Conservation (phyloP, 352 stramenopile species). For the Nothophytophthora sp. region DNA sequence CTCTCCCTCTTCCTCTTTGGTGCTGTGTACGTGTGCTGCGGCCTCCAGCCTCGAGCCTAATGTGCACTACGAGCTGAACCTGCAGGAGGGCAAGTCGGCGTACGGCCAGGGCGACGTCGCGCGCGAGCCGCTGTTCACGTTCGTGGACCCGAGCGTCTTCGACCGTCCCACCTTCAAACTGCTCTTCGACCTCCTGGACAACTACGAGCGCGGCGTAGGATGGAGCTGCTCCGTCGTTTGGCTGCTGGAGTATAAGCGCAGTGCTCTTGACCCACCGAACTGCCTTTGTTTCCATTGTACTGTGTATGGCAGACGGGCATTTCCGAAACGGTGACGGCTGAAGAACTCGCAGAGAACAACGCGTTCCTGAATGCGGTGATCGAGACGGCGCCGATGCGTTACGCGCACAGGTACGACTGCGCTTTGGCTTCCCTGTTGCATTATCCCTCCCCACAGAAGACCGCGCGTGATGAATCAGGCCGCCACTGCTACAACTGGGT, state of each 20-base stretch:
- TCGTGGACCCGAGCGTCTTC: conserved; percentile 86
- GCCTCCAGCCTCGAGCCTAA: conserved; percentile 71
- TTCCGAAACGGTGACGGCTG: conserved; percentile 80
- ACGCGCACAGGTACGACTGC: conserved; percentile 85
- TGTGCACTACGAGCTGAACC: conserved; percentile 93
- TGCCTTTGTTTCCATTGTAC: conserved; percentile 2
- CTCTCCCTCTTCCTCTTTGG: no score
- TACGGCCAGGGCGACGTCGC: conserved; percentile 90
- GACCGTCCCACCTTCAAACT: conserved; percentile 91
- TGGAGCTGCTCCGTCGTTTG: neutral
- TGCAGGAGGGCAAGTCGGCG: conserved; percentile 92
- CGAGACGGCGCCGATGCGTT: conserved; percentile 94
- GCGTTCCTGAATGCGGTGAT: conserved; percentile 93
- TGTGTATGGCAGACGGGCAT: conserved; percentile 64
- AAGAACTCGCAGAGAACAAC: conserved; percentile 91
- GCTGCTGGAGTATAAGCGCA: neutral
- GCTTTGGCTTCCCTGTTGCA: neutral
- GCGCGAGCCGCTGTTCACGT: conserved; percentile 90
- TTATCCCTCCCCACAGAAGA: neutral
- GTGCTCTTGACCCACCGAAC: neutral
- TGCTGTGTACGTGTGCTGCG: neutral
- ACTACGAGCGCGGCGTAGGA: conserved; percentile 81
- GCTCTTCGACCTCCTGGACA: conserved; percentile 91
- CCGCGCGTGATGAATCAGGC: no score
- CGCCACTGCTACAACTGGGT: no score